Conservation (phyloP, 306 rosid species). For the Lupinus albus region DNA sequence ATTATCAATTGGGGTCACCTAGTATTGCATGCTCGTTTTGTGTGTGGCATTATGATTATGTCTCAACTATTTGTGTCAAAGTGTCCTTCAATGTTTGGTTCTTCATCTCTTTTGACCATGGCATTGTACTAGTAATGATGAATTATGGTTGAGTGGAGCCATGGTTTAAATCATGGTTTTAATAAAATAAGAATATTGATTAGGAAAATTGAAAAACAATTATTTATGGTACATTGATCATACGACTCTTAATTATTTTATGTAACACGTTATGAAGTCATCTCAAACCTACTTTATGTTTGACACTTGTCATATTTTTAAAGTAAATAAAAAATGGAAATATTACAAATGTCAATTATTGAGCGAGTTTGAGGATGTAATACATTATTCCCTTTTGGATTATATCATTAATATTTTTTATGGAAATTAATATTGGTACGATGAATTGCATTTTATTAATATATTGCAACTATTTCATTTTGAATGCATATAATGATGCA, state of each 20-base stretch:
- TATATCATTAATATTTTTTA: neutral
- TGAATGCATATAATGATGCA: no score
- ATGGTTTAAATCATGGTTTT: neutral
- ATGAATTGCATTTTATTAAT: neutral
- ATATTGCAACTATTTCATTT: no score
- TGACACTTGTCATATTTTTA: no score
- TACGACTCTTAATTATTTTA: no score
- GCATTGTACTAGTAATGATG: neutral
- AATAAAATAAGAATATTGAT: no score
- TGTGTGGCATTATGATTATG: conserved; percentile 9
- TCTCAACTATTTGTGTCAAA: neutral
- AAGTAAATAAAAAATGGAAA: no score
- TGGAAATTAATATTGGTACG: no score
- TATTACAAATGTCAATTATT: no score
- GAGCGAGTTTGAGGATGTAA: no score
- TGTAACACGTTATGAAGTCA: neutral
- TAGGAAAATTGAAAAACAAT: no score
- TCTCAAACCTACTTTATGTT: neutral
- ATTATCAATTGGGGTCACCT: conserved; percentile 15
- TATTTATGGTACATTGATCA: no score
- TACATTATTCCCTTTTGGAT: no score
- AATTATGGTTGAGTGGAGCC: neutral
- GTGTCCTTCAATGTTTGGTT: neutral
- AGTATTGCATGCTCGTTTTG: neutral
- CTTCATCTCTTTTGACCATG: neutral